Conservation (phyloP, 148 eudicot species). For the Vaccinium darrowii region DNA sequence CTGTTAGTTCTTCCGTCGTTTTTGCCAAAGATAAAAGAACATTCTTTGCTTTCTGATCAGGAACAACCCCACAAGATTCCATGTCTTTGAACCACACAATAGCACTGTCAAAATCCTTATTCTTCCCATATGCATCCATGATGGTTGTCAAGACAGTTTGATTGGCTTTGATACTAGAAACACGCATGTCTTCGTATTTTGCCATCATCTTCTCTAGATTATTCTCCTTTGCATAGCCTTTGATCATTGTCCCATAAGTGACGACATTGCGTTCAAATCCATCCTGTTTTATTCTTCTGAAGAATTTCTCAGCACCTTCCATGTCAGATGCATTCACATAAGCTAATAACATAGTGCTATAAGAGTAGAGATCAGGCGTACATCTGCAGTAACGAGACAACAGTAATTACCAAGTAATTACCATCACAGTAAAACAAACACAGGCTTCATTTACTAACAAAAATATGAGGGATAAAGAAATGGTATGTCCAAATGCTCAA, state of each 20-base stretch:
- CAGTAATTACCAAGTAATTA: not conserved
- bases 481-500: not conserved
- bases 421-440: not conserved
- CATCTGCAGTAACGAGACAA: slow-evolving; percentile 43
- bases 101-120: slow-evolving; percentile 69
- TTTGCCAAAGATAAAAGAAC: slow-evolving; percentile 73
- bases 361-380: slow-evolving; percentile 89
- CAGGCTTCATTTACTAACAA: not conserved
- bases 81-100: slow-evolving; percentile 90
- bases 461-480: not conserved
- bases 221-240: slow-evolving; percentile 76
- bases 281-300: slow-evolving; percentile 66
- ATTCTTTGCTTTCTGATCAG: slow-evolving; percentile 95
- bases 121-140: slow-evolving; percentile 94
- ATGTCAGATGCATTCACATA: slow-evolving; percentile 88
- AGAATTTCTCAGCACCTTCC: slow-evolving; percentile 96
- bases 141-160: slow-evolving; percentile 76
- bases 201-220: slow-evolving; percentile 80
- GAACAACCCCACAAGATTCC: slow-evolving; percentile 63
- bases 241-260: slow-evolving; percentile 74
- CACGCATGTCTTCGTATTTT: slow-evolving; percentile 71
- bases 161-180: slow-evolving; percentile 61
- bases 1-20: slow-evolving; percentile 64
- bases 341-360: slow-evolving; percentile 80
- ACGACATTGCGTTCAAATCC: slow-evolving; percentile 66